Conservation (phyloP, 805 yeast genomes). For the Candida endomychidarum region DNA sequence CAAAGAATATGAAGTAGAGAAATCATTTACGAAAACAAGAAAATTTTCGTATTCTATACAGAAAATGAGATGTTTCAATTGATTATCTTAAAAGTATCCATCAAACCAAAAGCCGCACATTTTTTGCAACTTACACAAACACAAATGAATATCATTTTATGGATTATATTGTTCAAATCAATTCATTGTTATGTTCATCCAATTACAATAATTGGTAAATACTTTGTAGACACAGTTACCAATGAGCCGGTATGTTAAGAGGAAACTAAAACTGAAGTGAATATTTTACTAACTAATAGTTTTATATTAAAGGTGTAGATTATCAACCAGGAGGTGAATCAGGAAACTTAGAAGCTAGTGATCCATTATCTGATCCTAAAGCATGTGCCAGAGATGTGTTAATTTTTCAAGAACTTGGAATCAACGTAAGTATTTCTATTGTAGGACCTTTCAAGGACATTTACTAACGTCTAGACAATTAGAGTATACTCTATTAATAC, state of each 20-base stretch:
- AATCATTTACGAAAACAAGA: no score
- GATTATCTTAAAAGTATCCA: no score
- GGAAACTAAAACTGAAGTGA: no score
- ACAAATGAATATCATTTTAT: slow-evolving; percentile 1
- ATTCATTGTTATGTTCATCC: slow-evolving; percentile 51
- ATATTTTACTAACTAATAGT: slow-evolving; percentile 38
- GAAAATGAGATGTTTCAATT: no score
- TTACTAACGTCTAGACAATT: slow-evolving; percentile 48
- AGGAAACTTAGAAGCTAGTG: slow-evolving; percentile 53
- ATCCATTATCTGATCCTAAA: slow-evolving; percentile 74
- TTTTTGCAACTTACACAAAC: slow-evolving; percentile 4
- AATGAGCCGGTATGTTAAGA: slow-evolving; percentile 66
- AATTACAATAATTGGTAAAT: slow-evolving; percentile 63
- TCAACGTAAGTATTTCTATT: slow-evolving; percentile 46
- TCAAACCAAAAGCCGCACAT: no score
- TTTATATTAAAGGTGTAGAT: slow-evolving; percentile 83
- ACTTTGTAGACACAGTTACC: slow-evolving; percentile 74
- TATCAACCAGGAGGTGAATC: slow-evolving; percentile 97
- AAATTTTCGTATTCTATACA: no score
- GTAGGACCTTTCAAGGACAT: neutral
- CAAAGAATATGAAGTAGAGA: no score
- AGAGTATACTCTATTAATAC: slow-evolving; percentile 88
- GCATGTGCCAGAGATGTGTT: slow-evolving; percentile 79
- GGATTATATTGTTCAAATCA: neutral
- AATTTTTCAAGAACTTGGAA: slow-evolving; percentile 78